Conservation (phyloP, 805 yeast species). For the Nakazawaea ishiwadae region DNA sequence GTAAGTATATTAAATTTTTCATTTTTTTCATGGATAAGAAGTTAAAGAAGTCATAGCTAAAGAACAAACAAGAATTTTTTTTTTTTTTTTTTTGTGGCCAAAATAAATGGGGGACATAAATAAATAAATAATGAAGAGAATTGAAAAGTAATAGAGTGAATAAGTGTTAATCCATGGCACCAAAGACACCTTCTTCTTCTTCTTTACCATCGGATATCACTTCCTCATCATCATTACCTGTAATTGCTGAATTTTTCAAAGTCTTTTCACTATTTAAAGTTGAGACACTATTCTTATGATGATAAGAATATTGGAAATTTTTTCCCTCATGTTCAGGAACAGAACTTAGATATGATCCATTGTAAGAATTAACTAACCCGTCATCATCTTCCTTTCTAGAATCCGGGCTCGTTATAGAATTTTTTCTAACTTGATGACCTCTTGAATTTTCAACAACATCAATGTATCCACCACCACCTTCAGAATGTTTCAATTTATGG, state of each 20-base stretch:
- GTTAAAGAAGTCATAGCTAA: too few relatives aligned
- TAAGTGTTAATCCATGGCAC: conserved; percentile 27
- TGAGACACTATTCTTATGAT: conserved; percentile 10
- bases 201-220: conserved; percentile 12
- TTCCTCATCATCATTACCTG: conserved; percentile 13
- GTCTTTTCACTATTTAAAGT: conserved; percentile 14
- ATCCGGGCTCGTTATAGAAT: neutral
- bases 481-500: conserved; percentile 10
- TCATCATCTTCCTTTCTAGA: conserved; percentile 3
- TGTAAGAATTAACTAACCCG: conserved; percentile 6
- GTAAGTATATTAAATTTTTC: too few relatives aligned
- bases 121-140: neutral
- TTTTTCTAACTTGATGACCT: neutral
- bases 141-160: neutral
- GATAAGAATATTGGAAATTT: conserved; percentile 3
- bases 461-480: conserved; percentile 4
- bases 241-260: conserved; percentile 13
- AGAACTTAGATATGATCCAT: neutral
- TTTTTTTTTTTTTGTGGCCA: neutral
- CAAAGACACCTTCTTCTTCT: conserved; percentile 30
- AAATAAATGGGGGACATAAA: neutral
- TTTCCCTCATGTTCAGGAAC: conserved; percentile 7
- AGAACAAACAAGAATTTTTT: neutral
- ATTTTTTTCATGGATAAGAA: too few relatives aligned
- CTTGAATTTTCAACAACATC: neutral